Conservation (phyloP, 805 yeast genomes). For the Lipomyces sp. region DNA sequence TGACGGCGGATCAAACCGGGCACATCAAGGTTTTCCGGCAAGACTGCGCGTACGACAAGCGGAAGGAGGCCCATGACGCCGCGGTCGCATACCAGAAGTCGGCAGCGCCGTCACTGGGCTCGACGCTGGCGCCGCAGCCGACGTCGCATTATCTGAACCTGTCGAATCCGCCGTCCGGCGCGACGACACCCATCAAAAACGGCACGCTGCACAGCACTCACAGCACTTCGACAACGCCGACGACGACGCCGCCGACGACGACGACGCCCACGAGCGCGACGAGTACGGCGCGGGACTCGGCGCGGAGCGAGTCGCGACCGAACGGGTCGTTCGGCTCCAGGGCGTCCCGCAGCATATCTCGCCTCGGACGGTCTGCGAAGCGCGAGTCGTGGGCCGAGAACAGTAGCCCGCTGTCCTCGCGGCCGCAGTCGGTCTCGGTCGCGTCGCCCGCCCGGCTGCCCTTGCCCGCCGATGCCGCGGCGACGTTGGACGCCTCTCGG, state of each 20-base stretch:
- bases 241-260: neutral
- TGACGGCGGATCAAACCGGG: slow-evolving; percentile 75
- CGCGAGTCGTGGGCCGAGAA: neutral
- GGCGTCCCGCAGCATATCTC: slow-evolving; percentile 8
- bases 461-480: neutral
- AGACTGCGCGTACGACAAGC: slow-evolving; percentile 56
- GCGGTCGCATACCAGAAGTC: slow-evolving; percentile 3
- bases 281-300: neutral
- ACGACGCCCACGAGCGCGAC: neutral
- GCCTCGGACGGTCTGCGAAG: slow-evolving; percentile 2
- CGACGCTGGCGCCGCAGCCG: slow-evolving; percentile 1
- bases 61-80: slow-evolving; percentile 27
- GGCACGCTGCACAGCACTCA: neutral
- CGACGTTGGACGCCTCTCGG: neutral
- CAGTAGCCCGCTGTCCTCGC: neutral
- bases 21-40: slow-evolving; percentile 73
- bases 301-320: slow-evolving; percentile 8
- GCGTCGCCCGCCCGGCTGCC: neutral
- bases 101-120: neutral
- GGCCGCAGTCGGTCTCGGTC: neutral
- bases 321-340: neutral
- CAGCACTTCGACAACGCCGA: neutral
- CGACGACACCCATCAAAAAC: neutral
- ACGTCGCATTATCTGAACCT: neutral
- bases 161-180: neutral